Base-by-base conservation (phyloP, 345 rosid species). In the Hevea brasiliensis region DNA sequence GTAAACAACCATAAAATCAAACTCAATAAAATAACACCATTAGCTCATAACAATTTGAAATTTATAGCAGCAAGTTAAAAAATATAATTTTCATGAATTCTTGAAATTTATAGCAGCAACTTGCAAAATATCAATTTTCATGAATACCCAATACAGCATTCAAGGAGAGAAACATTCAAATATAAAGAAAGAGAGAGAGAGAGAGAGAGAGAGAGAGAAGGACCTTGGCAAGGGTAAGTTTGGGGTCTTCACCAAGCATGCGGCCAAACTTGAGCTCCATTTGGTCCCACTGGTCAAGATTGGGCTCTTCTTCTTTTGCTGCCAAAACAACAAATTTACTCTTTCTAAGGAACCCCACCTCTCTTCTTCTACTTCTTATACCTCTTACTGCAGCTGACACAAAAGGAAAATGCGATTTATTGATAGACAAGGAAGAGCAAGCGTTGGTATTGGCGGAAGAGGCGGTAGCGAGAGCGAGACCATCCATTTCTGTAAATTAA, bases 181-280 rank as follows among this genome's bases (percentile, higher is more conserved):
- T 7, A 41, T 24, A 17, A 11, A 45, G 12, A 45, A 15, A 58
- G 0, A 15, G 6, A 60, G 15, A 14, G 13, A 18, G 23, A 68
- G 7, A n/a, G n/a, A n/a, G n/a, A 51, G 20, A 48, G 20, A 66
- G 53, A 27, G 61, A 15, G 64, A 68, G 8, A 26, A 61, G 51
- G 27, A 90, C 99, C 98, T 95, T 95, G 59, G 98, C 97, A 74
- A 90, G 80, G 61, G 98, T 92, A 79, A 92, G 84, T 81, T 90
- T 89, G 47, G 99, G 99, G 84, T 94, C 97, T 84, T 94, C 98
- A 0, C 95, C 97, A 7, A 94, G 83, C 82, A 89, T 72, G 32
- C 86, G 89, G 48, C 97, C 98, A 51, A 90, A 89, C 74, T 92
- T 87, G 82, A 94, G 89, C 91, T 92, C 97, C 98, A 92, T 92